Base-by-base conservation (phyloP, 441 rosid genomes). In the Pelargonium australe region DNA sequence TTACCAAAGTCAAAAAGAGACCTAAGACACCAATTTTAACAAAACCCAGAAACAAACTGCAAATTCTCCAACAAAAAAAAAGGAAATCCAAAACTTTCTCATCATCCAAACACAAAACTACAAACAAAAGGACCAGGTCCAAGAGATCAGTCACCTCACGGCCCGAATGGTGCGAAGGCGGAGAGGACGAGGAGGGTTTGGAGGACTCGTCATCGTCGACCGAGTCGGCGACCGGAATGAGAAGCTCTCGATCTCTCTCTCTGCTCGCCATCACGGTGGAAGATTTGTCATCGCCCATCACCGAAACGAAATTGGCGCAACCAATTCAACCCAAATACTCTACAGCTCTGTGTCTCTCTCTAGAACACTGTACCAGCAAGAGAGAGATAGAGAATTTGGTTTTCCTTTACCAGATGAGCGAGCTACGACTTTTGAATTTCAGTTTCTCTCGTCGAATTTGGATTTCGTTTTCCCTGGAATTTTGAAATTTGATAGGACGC, bases 171-270 rank as follows among this genome's bases (percentile, higher is more conserved):
- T 83, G 90, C 45, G 86, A 69, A 43, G 90, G 77, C 0, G 96
- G 81, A 31, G 89, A 84, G 10, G 88, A 75, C 16, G 97, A 85
- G 0, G 95, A 86, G 3, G 97, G 94, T 71, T 85, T 90, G 31
- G 92, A 72, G 20, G 86, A 72, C 64, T 31, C 76, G 63, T 78
- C 78, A 65, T 76, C 83, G 51, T 65, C 72, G 62, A 70, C 80
- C 71, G 95, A 74, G 68, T 85, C 80, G 68, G 95, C 84, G 68
- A 90, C 96, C 5, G 94, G 97, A 72, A 95, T 92, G 57, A 92
- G 89, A 71, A 92, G 91, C 84, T 95, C 99, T 60, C 92, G 98
- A 85, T 95, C 99, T 81, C 86, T 25, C 85, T 73, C 86, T 25
- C 85, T 73, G 2, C 74, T 77, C 2, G 84, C 80, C 88, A 87